Conservation (phyloP, 139 green algal genomes). For the Chlamydomonas eustigma region DNA sequence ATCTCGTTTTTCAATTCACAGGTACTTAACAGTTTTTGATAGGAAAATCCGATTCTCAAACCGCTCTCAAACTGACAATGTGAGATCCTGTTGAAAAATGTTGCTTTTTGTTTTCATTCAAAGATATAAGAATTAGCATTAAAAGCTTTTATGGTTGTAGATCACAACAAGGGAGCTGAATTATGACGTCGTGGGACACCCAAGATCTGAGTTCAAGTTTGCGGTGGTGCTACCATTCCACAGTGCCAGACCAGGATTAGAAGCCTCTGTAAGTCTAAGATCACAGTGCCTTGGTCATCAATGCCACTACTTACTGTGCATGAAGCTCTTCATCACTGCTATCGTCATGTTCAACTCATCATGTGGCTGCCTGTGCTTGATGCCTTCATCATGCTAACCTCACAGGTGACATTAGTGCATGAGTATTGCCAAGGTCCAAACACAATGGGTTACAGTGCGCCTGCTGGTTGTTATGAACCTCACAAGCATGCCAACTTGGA, state of each 20-base stretch:
- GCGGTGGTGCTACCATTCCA: conserved; percentile 70
- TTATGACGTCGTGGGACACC: conserved; percentile 79
- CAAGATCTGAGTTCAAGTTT: conserved; percentile 62
- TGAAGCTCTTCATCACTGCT: no score
- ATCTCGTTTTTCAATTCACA: no score
- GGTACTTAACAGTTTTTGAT: neutral
- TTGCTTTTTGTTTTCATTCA: no score
- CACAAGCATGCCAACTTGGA: conserved; percentile 48
- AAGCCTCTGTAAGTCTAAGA: conserved; percentile 9
- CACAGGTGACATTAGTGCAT: conserved; percentile 64
- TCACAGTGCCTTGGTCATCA: no score
- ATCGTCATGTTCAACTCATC: no score
- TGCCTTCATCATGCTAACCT: no score
- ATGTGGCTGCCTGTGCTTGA: no score
- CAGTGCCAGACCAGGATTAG: conserved; percentile 14
- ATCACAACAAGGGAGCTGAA: conserved; percentile 51
- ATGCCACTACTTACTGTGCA: no score
- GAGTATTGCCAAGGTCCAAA: conserved; percentile 71
- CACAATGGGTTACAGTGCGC: conserved; percentile 65
- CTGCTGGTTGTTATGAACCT: conserved; percentile 65
- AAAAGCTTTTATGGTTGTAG: no score
- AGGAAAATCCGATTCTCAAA: neutral
- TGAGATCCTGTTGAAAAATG: no score
- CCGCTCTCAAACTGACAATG: neutral
- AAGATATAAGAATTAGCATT: no score